Evolutionary conservation across 306 rosid genomes (phyloP).

Genomic region (Dalbergia oliveri): DNA sequence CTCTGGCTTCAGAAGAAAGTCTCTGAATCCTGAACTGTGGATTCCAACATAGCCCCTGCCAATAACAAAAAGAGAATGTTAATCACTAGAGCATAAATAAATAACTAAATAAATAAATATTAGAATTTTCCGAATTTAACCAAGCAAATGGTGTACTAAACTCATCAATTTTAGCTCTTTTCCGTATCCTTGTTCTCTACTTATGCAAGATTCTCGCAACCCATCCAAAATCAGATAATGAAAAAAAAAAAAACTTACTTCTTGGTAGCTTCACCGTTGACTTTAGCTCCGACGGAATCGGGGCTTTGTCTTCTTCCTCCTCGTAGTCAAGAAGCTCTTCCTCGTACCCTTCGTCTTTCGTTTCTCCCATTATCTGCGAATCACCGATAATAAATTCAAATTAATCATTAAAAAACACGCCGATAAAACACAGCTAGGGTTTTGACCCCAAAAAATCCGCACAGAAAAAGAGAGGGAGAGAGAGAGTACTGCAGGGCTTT

Average conservation of each 20-base stretch:
- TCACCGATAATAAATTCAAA: not conserved
- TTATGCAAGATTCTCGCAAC: not conserved
- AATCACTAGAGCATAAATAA: not conserved
- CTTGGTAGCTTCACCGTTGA: slow-evolving; percentile 77
- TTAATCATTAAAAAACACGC: not conserved
- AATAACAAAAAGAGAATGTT: too few relatives aligned
- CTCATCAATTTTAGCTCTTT: too few relatives aligned
- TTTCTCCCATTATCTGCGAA: slow-evolving; percentile 76
- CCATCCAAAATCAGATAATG: not conserved
- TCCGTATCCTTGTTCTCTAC: too few relatives aligned
- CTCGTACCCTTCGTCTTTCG: slow-evolving; percentile 78
- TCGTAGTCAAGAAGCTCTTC: slow-evolving; percentile 90
- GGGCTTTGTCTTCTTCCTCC: slow-evolving; percentile 81
- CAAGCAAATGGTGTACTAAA: not conserved
- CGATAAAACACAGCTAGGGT: slow-evolving; percentile 39
- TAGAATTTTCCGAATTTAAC: not conserved
- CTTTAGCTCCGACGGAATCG: slow-evolving; percentile 70
- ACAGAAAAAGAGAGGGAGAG: not conserved
- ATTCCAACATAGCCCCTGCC: slow-evolving; percentile 97
- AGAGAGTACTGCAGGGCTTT: slow-evolving; percentile 44
- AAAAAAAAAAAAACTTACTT: slow-evolving; percentile 53
- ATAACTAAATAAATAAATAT: not conserved
- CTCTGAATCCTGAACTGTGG: slow-evolving; percentile 99
- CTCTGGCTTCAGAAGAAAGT: slow-evolving; percentile 98
- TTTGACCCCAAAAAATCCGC: slow-evolving; percentile 7